A percentile compares a stretch with the other conserved stretches of the same genome.
phyloP scores from a whole-genome alignment of 2,329 filamentous ascomycete genomes.

The Xylaria sp. region DNA sequence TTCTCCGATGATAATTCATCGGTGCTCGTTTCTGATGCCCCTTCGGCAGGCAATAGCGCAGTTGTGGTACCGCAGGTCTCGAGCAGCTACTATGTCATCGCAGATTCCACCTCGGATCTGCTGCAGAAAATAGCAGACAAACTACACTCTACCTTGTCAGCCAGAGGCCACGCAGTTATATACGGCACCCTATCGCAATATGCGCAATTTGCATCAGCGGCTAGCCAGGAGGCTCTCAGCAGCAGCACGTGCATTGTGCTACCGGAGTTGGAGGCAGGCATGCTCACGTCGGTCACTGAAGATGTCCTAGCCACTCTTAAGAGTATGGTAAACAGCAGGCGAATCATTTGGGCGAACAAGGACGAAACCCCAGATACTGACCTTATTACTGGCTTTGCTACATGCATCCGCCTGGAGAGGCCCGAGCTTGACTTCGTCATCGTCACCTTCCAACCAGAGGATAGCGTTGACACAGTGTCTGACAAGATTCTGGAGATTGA shows the following conservation, averaged over 20 bases:
- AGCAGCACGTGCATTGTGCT: conserved; percentile 26
- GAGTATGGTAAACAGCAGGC: conserved; percentile 19
- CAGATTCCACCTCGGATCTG: background rate
- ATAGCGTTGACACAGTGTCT: background rate
- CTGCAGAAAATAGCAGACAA: conserved; percentile 17
- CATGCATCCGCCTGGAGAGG: conserved; percentile 22
- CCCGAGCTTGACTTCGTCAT: conserved; percentile 25
- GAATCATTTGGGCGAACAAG: conserved; percentile 30
- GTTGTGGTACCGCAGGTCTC: conserved; percentile 32
- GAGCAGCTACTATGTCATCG: conserved; percentile 3
- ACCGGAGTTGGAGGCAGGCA: conserved; percentile 15
- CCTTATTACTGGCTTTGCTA: conserved; percentile 27
- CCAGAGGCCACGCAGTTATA: background rate
- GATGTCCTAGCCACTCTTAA: conserved; percentile 19
- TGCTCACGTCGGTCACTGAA: conserved; percentile 22
- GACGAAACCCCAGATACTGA: conserved; percentile 27
- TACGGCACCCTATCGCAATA: conserved; percentile 19
- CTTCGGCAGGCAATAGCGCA: conserved; percentile 12
- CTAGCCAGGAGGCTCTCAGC: conserved; percentile 19
- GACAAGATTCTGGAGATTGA: conserved; percentile 27
- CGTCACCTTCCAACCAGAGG: conserved; percentile 20
- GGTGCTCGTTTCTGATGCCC: conserved; percentile 9
- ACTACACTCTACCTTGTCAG: conserved; percentile 14
- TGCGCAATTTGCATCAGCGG: conserved; percentile 10
- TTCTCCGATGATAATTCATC: conserved; percentile 46